A percentile compares a stretch with the other conserved stretches of the same genome.
Conservation (phyloP, 164 flowering plant species). For the Vitis rupestris region DNA sequence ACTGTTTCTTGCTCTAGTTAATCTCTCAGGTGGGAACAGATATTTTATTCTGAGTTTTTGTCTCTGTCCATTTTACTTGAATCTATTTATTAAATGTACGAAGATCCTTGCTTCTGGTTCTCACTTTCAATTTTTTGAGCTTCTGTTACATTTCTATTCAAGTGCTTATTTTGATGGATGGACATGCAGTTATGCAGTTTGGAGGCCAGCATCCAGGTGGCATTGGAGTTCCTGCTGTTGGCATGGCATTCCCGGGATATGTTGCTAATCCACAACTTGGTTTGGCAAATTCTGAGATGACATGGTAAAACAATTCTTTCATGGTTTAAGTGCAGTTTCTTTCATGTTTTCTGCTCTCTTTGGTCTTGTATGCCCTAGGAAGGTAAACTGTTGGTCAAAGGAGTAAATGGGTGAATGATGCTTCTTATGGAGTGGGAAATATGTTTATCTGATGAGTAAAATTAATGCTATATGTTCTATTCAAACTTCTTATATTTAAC, state of each 20-base stretch:
- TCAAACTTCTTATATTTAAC: too few relatives aligned
- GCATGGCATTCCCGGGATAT: constrained; percentile 99
- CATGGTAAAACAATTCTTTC: constrained; percentile 57
- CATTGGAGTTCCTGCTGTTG: constrained; percentile 95
- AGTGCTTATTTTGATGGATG: constrained; percentile 3
- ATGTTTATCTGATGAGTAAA: too few relatives aligned
- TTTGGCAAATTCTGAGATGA: constrained; percentile 90
- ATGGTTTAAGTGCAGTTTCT: constrained; percentile 2
- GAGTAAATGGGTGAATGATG: too few relatives aligned
- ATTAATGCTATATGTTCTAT: too few relatives aligned
- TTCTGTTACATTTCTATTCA: background rate
- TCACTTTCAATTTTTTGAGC: background rate
- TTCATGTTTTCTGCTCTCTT: background rate
- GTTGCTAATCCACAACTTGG: constrained; percentile 86
- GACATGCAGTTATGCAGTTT: constrained; percentile 87
- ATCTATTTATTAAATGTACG: background rate
- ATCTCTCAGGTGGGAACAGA: too few relatives aligned
- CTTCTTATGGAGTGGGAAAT: too few relatives aligned
- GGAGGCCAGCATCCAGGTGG: constrained; percentile 94
- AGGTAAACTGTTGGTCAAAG: too few relatives aligned
- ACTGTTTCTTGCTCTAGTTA: too few relatives aligned
- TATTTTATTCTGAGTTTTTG: too few relatives aligned
- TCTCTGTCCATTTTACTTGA: background rate
- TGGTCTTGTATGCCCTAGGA: background rate
- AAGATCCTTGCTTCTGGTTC: background rate